Evolutionary conservation across 1,284 basidiomycete genomes (phyloP).

Genomic region (Coriolopsis trogii): DNA sequence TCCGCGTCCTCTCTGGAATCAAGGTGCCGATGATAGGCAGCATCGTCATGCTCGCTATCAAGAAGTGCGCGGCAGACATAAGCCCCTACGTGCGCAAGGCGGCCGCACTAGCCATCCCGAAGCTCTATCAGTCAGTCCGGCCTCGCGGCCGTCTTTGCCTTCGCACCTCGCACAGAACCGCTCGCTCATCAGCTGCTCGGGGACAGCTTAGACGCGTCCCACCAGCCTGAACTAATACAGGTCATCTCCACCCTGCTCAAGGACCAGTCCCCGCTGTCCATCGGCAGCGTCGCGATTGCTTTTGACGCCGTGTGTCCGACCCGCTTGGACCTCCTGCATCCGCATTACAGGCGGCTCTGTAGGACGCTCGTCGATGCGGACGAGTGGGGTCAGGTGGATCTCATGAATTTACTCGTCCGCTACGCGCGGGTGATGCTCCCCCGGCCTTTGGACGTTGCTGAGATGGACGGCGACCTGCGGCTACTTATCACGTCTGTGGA

Average conservation of each 20-base stretch:
- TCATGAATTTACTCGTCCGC: conserved; percentile 78
- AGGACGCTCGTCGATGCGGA: conserved; percentile 87
- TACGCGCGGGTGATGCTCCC: conserved; percentile 88
- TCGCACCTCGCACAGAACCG: background rate
- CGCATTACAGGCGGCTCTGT: conserved; percentile 87
- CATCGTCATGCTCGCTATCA: conserved; percentile 87
- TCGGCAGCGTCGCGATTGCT: conserved; percentile 86
- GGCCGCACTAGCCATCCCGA: conserved; percentile 88
- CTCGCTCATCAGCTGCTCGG: conserved; percentile 1
- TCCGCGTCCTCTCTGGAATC: conserved; percentile 93
- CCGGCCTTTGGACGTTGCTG: conserved; percentile 58
- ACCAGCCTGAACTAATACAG: conserved; percentile 73
- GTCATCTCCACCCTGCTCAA: conserved; percentile 78
- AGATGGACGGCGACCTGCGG: conserved; percentile 76
- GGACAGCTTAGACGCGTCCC: conserved; percentile 71
- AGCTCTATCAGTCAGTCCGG: conserved; percentile 83
- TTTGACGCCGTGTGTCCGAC: conserved; percentile 86
- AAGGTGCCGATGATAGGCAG: conserved; percentile 86
- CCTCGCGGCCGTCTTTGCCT: background rate
- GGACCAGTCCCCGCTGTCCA: conserved; percentile 86
- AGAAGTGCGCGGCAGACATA: conserved; percentile 87
- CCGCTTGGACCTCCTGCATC: conserved; percentile 85
- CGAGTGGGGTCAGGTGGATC: conserved; percentile 92
- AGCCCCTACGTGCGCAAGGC: conserved; percentile 95
- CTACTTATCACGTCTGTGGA: conserved; percentile 75